Base-by-base conservation (phyloP, 2,329 filamentous ascomycete genomes). In the Hymenoscyphus linearis region DNA sequence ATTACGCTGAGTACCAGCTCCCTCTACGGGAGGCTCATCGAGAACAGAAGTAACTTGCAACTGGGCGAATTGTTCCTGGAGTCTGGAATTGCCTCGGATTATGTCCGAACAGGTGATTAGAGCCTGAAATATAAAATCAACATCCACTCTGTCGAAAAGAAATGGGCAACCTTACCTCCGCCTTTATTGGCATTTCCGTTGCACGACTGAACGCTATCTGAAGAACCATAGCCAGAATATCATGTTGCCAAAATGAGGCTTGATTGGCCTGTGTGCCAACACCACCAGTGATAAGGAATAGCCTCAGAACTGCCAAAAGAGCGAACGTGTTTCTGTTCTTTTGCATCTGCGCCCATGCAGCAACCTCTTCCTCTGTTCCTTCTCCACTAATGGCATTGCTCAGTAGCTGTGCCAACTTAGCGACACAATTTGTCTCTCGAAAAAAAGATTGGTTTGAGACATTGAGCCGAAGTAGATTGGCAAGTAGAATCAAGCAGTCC, bases 381-480 rank as follows among this genome's bases (percentile, higher is more conserved):
- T 82, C 76, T 63, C 82, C 78, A 58, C 82, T 79, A 65, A 83
- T 80, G 69, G 83, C 78, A 74, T 81, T 78, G n/a, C 76, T 81
- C 22, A 96, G 79, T 36, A 98, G 79, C 40, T 82, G 82, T 16
- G 87, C 82, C 55, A 97, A 79, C 67, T 86, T 87, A 25, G 83
- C 81, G 14, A 96, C 85, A 70, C 88, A 93, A 0, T 91, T 92
- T 52, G 90, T 93, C 73, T 99, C 95, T 60, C 93, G 85, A 74
- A 99, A 98, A 60, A 93, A 86, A 12, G 91, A 91, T 74, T 99
- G 95, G 71, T 99, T 99, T 2, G 93, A 95, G 1, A 87, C 79
- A 72, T 98, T 98, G 68, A 92, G 83, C 36, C 89, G 85, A 31
- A 99, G 79, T 13, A 99, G 83, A 73, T 98, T 98, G 50, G 92